phyloP scores from a whole-genome alignment of 192 early-diverging fungal species.

The Linnemannia elongata region DNA sequence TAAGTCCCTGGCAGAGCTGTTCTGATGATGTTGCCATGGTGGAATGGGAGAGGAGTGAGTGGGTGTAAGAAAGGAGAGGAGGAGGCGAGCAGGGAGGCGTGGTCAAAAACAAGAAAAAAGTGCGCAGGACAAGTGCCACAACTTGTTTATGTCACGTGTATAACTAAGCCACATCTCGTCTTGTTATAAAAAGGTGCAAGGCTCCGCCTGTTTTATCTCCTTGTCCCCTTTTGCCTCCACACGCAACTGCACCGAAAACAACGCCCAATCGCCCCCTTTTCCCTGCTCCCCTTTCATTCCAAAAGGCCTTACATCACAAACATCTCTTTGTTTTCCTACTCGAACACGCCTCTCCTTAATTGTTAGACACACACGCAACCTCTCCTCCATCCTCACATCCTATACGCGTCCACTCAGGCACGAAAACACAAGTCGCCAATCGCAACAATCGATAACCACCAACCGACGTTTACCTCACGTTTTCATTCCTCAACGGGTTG shows the following conservation, averaged over 20 bases:
- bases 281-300: not conserved
- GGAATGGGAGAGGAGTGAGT: not conserved
- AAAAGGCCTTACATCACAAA: not conserved
- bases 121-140: not conserved
- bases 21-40: conserved; percentile 29
- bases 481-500: not conserved
- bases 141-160: not conserved
- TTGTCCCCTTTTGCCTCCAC: not conserved
- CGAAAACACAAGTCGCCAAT: not conserved
- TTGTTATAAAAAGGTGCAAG: not conserved
- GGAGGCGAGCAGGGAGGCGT: not conserved
- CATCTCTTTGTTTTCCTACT: not conserved
- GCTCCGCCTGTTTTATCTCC: not conserved
- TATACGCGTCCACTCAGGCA: not conserved
- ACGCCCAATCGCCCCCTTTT: not conserved
- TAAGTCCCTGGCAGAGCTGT: conserved; percentile 57
- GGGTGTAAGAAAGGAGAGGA: not conserved
- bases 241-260: not conserved
- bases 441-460: not conserved
- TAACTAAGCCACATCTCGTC: not conserved
- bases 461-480: not conserved
- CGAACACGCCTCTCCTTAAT: not conserved
- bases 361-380: not conserved
- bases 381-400: not conserved
- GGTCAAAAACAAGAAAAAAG: conserved; percentile 3